Evolutionary conservation across 2,329 filamentous ascomycete genomes (phyloP).

Genomic region (Bipolaris victoriae): DNA sequence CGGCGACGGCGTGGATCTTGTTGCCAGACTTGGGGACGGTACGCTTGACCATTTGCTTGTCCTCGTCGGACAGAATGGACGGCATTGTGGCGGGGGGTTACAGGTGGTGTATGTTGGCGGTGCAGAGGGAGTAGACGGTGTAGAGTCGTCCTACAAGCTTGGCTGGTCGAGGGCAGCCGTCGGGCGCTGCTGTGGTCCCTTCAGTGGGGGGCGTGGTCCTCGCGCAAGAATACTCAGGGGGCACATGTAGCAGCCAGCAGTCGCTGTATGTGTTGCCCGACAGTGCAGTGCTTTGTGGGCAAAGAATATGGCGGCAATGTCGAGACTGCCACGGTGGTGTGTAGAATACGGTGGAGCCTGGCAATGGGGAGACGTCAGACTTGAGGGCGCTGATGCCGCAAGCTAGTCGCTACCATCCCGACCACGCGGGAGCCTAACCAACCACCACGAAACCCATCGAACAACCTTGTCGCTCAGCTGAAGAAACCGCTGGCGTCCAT

Average conservation of each 20-base stretch:
- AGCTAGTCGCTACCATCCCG: slow-evolving; percentile 23
- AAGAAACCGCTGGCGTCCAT: background rate
- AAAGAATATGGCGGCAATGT: slow-evolving; percentile 18
- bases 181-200: slow-evolving; percentile 27
- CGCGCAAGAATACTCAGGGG: slow-evolving; percentile 30
- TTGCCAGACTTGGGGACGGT: slow-evolving; percentile 91
- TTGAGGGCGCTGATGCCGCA: slow-evolving; percentile 28
- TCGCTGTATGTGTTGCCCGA: background rate
- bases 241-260: slow-evolving; percentile 33
- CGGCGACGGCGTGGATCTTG: slow-evolving; percentile 96
- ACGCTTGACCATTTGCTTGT: slow-evolving; percentile 96
- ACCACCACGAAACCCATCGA: slow-evolving; percentile 16
- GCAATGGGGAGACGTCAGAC: slow-evolving; percentile 30
- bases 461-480: slow-evolving; percentile 4
- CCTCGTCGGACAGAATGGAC: slow-evolving; percentile 82
- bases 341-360: slow-evolving; percentile 26
- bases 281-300: background rate
- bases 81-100: slow-evolving; percentile 50
- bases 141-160: slow-evolving; percentile 20
- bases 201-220: slow-evolving; percentile 36
- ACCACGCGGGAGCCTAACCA: slow-evolving; percentile 23
- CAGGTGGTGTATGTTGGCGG: background rate
- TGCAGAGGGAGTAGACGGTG: background rate
- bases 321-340: slow-evolving; percentile 26
- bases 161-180: slow-evolving; percentile 18